Evolutionary conservation across 306 rosid species (phyloP), one percentile per base, ranked within the genome.

Genomic region (Clitoria ternatea): DNA sequence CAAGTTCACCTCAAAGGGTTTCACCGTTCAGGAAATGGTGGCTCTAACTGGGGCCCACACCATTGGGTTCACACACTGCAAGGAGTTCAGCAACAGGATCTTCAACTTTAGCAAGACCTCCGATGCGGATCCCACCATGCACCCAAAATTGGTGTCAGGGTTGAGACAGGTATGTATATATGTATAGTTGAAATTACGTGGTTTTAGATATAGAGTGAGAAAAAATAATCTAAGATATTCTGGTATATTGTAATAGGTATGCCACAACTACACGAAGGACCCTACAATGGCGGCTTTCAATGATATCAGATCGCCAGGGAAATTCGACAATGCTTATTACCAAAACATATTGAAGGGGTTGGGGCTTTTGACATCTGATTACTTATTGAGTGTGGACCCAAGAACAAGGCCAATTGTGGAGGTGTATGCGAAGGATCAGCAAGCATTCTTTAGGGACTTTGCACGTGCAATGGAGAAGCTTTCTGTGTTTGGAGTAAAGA

Each of bases 21-120:
- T 83, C 64, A 53, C 61, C 0, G 29, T 80, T 0, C 69, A 10
- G n/a, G 88, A 87, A 1, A 76, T 79, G 83, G 92, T 85, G 3
- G 87, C 81, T 0, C 10, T 84, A 0, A 61, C 76, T 2, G 92
- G 92, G 0, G 87, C 89, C 3, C 92, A 87, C 66, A 82, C 92
- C 6, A 82, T 87, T 4, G 89, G 92, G 0, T 84, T 87, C 76
- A 75, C 87, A 1, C 92, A 87, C 5, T 87, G 89, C 70, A 80
- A 72, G 64, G 87, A 87, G 29, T 84, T 87, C 45, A 52, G 45
- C 33, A 6, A 73, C 24, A 52, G 89, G 6, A 78, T 84, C 66
- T 82, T 67, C 76, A 60, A 82, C 42, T 87, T 63, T 59, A 82
- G 84, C 76, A 18, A 42, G 1, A 80, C 75, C 1, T 59, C 79